Evolutionary conservation across 257 asterid genomes (phyloP).

Genomic region (Sherardia arvensis): DNA sequence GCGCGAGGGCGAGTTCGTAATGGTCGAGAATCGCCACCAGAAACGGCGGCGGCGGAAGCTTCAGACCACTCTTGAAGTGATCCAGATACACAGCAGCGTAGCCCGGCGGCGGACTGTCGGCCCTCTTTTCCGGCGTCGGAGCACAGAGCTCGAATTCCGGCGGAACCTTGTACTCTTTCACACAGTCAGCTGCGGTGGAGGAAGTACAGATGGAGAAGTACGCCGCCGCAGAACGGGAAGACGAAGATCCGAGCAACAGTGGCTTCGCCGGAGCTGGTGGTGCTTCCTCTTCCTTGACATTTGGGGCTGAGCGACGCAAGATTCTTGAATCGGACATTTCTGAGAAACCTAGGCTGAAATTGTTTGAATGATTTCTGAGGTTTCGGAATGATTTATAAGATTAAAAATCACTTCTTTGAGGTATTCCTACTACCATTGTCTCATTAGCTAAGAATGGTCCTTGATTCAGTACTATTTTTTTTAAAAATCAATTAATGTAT

Average conservation of each 20-base stretch:
- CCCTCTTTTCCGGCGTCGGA: not conserved
- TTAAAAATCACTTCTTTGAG: too few species aligned
- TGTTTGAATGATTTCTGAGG: too few species aligned
- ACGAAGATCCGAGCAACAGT: not conserved
- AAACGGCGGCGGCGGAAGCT: not conserved
- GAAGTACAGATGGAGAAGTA: not conserved
- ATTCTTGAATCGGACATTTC: too few species aligned
- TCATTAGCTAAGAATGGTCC: too few species aligned
- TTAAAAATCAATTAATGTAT: too few species aligned
- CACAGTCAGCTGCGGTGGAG: not conserved
- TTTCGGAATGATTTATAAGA: too few species aligned
- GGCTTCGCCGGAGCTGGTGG: not conserved
- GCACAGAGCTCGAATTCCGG: not conserved
- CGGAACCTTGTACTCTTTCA: not conserved
- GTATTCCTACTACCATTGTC: too few species aligned
- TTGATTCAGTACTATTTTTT: too few species aligned
- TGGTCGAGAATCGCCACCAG: not conserved
- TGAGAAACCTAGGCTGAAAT: too few species aligned
- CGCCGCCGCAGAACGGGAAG: not conserved
- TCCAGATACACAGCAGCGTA: not conserved
- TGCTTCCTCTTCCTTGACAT: not conserved
- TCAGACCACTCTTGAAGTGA: not conserved
- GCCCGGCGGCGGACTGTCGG: not conserved
- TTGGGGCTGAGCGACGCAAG: too few species aligned
- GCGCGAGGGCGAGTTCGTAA: too few species aligned